Conservation (phyloP, 2,329 filamentous ascomycete genomes). For the Pseudogymnoascus sp. region DNA sequence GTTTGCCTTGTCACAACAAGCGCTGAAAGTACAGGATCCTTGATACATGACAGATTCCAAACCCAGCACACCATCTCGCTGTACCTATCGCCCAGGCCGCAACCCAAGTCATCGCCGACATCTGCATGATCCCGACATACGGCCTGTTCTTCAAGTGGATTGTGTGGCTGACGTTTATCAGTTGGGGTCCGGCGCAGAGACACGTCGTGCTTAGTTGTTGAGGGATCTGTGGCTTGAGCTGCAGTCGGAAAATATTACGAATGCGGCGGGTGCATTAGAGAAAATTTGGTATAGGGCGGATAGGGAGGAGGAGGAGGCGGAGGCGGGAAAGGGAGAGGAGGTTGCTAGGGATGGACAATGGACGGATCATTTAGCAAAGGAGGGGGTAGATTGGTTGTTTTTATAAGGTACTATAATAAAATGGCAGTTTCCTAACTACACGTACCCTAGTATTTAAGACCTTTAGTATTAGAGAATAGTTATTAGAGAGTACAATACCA, state of each 20-base stretch:
- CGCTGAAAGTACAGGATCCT: too few species aligned
- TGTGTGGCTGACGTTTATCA: background rate
- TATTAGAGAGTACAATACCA: too few species aligned
- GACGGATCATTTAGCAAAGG: background rate
- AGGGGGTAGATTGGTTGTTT: background rate
- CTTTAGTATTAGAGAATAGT: too few species aligned
- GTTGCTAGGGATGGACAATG: background rate
- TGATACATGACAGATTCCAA: too few species aligned
- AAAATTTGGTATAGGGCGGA: background rate
- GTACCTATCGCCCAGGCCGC: too few species aligned
- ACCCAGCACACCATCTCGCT: too few species aligned
- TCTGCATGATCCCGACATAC: too few species aligned
- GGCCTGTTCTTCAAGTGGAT: too few species aligned
- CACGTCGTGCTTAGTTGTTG: background rate
- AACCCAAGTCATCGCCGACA: too few species aligned
- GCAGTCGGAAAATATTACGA: background rate
- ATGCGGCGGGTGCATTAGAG: background rate
- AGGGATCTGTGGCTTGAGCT: background rate
- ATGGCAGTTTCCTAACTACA: too few species aligned
- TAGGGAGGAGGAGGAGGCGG: background rate
- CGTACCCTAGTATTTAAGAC: too few species aligned
- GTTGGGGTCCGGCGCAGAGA: background rate
- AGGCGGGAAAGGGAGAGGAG: background rate
- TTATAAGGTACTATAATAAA: background rate
- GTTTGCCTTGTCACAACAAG: too few species aligned